phyloP scores from a whole-genome alignment of 2,329 filamentous ascomycete species.

The Helotiales sp. region DNA sequence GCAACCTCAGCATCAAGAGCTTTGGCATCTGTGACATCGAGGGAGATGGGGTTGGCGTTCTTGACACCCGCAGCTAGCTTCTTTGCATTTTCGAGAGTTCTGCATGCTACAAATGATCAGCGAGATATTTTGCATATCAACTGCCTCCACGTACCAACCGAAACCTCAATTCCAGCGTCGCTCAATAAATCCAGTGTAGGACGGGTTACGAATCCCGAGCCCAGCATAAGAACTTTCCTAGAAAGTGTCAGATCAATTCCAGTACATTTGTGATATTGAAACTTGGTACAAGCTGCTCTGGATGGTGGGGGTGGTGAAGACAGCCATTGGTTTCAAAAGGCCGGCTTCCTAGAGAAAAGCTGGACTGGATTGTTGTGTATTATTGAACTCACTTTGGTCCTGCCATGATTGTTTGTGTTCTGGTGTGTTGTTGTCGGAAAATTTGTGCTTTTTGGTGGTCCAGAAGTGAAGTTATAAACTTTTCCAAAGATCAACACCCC shows the following conservation, averaged over 20 bases:
- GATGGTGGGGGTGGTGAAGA: not conserved
- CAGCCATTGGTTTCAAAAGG: no score
- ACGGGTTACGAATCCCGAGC: slow-evolving; percentile 58
- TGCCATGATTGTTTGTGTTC: slow-evolving; percentile 32
- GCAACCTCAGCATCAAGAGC: slow-evolving; percentile 82
- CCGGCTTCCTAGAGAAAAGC: no score
- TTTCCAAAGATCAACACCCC: slow-evolving; percentile 19
- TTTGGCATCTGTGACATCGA: slow-evolving; percentile 78
- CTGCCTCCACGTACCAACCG: slow-evolving; percentile 53
- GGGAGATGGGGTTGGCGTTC: slow-evolving; percentile 75
- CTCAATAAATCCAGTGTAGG: slow-evolving; percentile 64
- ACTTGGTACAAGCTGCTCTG: no score
- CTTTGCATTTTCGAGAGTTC: slow-evolving; percentile 78
- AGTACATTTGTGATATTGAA: slow-evolving; percentile 10
- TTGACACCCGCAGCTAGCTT: slow-evolving; percentile 74
- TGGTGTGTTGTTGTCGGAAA: not conserved
- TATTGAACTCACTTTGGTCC: slow-evolving; percentile 32
- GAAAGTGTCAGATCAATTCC: not conserved
- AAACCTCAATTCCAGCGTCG: slow-evolving; percentile 61
- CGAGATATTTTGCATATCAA: slow-evolving; percentile 1
- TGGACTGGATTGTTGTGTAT: not conserved
- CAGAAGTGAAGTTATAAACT: not conserved
- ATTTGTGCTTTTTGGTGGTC: not conserved
- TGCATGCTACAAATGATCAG: slow-evolving; percentile 64
- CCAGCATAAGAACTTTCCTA: slow-evolving; percentile 53